phyloP scores from a whole-genome alignment of 78 protist species.

The Blattamonas nauphoetae region DNA sequence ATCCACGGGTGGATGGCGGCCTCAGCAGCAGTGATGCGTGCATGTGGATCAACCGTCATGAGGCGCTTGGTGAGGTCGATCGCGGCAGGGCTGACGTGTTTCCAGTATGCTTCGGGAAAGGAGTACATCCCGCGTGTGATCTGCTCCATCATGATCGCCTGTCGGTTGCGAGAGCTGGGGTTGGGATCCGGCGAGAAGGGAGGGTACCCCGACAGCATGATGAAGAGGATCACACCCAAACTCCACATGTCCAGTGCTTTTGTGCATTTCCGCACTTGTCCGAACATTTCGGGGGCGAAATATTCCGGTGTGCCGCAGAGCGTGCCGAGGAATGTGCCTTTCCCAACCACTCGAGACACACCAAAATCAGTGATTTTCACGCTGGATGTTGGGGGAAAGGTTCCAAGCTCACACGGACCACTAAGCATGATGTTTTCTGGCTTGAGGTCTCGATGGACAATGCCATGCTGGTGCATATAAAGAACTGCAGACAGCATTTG shows the following conservation, averaged over 20 bases:
- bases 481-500: conserved; percentile 18
- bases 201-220: conserved; percentile 4
- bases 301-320: conserved; percentile 30
- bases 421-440: conserved; percentile 22
- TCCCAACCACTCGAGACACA: neutral
- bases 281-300: conserved; percentile 6
- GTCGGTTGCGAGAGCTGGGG: neutral
- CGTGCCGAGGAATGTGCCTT: neutral
- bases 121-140: neutral
- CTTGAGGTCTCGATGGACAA: conserved; percentile 38
- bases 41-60: neutral
- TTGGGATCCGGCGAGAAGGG: neutral
- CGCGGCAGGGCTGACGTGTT: neutral
- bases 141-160: neutral
- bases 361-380: conserved; percentile 20
- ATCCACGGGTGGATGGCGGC: neutral
- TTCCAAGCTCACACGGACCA: neutral
- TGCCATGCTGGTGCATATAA: conserved; percentile 21
- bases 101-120: neutral
- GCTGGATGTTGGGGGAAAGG: neutral
- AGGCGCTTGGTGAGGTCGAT: neutral
- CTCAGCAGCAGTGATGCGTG: neutral
- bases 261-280: neutral
- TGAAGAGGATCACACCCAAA: conserved; percentile 20
- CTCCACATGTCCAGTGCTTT: conserved; percentile 6